phyloP scores from a whole-genome alignment of 2,329 filamentous ascomycete genomes.

The Cercospora citrullina region DNA sequence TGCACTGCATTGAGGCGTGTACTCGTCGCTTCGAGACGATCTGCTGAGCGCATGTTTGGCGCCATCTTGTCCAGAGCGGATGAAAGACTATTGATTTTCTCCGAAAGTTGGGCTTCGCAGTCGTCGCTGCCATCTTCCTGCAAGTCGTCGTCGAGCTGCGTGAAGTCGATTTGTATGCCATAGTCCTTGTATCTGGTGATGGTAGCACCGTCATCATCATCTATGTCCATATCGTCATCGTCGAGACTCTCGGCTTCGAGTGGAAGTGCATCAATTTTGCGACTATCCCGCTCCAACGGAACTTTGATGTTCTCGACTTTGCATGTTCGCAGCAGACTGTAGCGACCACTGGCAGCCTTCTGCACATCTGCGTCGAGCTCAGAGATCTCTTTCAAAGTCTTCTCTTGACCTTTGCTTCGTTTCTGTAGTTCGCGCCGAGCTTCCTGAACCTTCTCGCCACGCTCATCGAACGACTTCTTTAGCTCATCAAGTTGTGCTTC shows the following conservation, averaged over 20 bases:
- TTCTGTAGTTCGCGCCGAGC: constrained; percentile 79
- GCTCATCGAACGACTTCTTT: constrained; percentile 66
- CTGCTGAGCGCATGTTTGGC: constrained; percentile 93
- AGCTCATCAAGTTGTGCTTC: constrained; percentile 69
- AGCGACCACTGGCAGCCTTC: constrained; percentile 79
- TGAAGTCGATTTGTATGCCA: constrained; percentile 87
- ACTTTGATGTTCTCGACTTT: constrained; percentile 91
- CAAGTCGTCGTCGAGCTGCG: constrained; percentile 76
- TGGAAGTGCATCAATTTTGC: constrained; percentile 74
- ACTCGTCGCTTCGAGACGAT: constrained; percentile 84
- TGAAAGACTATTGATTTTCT: constrained; percentile 72
- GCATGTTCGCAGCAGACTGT: constrained; percentile 80
- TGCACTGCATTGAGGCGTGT: constrained; percentile 79
- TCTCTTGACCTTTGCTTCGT: constrained; percentile 79
- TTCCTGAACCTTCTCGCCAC: constrained; percentile 73
- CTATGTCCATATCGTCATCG: constrained; percentile 88
- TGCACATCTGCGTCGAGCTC: constrained; percentile 82
- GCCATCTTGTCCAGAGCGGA: constrained; percentile 89
- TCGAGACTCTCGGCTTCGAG: constrained; percentile 73
- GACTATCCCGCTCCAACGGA: constrained; percentile 71
- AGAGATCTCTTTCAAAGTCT: constrained; percentile 70
- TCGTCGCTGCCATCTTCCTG: constrained; percentile 72
- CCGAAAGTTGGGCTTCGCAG: constrained; percentile 72
- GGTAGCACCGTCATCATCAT: constrained; percentile 60
- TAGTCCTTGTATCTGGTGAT: constrained; percentile 73